Evolutionary conservation across 2,329 filamentous ascomycete species (phyloP), one percentile per base, ranked within the genome.

Genomic region (Sphaceloma murrayae): DNA sequence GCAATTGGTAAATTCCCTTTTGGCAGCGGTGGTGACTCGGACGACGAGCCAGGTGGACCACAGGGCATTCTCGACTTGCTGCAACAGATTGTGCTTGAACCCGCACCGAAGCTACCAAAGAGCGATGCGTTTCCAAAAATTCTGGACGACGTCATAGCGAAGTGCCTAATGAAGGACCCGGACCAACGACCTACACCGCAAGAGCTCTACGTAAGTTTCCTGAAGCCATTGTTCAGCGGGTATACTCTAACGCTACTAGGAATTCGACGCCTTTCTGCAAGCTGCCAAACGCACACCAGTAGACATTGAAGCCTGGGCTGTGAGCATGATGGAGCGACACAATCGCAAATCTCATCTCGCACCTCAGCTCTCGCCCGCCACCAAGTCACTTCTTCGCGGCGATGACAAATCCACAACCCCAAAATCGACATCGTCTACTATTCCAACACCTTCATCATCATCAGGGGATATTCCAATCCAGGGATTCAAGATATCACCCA

Each of bases 1-100:
- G 91, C 91, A 24, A 95, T 98, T 58, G 91, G 91, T 52, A 88
- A 93, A 58, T 98, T 98, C 58, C 91, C 91, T 1, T 98, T 98
- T 61, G 85, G 78, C 55, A 86, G 83, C 2, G 74, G 80, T 9
- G 85, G 93, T 46, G 82, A 89, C 52, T 80, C 81, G 42, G 74
- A 75, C 48, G 72, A 78, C 47, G 78, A 79, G 40, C 72, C 75
- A 42, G 74, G 74, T 21, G 78, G 78, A 1, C 91, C 91, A 1
- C 88, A 93, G 59, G 91, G 91, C 52, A 98, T 98, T 55, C 72
- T 98, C 46, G 91, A 98, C 65, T 74, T 98, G 48, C 70, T 98
- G 36, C 91, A 98, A 65, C 88, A 94, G 61, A 98, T 98, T 61
- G 91, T 98, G 17, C 83, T 96, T 59, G 91, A 98, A 63, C 87